Evolutionary conservation across 768 basidiomycete genomes (phyloP), one percentile per base, ranked within the genome.

Genomic region (Myochromella boudieri): DNA sequence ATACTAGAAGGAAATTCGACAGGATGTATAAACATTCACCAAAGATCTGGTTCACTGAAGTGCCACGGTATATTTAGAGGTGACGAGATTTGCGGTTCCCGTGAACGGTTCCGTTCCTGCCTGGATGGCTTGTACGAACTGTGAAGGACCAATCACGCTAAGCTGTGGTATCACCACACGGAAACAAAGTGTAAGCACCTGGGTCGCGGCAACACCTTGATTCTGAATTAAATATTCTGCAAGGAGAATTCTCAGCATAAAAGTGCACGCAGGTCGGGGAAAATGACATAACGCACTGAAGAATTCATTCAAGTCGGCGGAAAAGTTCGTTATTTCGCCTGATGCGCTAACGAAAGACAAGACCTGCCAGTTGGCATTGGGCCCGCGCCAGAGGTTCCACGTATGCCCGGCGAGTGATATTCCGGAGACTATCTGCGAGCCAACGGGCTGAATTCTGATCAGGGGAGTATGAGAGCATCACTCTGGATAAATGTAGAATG

Each of bases 311-410:
- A 83, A 61, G 53, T 82, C 78, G 17, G 57, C 76, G 45, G 60
- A 68, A 67, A 82, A 83, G 57, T 70, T 59, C 29, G 59, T 76
- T 60, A 82, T 69, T 54, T 80, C 61, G 0, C 75, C 78, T 2
- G 62, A 44, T 1, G 67, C 60, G 52, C 68, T 76, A 53, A 81
- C 75, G 62, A 82, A 82, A 7, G 78, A 79, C 50, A 77, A 60
- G 10, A 80, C 78, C 60, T 80, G 57, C 78, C 78, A 81, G 65
- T 76, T 76, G 15, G 64, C 42, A 57, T 78, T 78, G 3, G 77
- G 72, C 17, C 80, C 79, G 37, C 59, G 65, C 79, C 79, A 83
- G 25, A 82, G 63, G 50, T 76, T 70, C 81, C 81, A 84, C 1
- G 70, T 70, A 58, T 78, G 66, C 27, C 76, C 77, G 2, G 68